Percentiles rank a stretch among this genome's conserved stretches.
phyloP scores from a whole-genome alignment of 1,284 basidiomycete species.

The Limonomyces culmigenus region DNA sequence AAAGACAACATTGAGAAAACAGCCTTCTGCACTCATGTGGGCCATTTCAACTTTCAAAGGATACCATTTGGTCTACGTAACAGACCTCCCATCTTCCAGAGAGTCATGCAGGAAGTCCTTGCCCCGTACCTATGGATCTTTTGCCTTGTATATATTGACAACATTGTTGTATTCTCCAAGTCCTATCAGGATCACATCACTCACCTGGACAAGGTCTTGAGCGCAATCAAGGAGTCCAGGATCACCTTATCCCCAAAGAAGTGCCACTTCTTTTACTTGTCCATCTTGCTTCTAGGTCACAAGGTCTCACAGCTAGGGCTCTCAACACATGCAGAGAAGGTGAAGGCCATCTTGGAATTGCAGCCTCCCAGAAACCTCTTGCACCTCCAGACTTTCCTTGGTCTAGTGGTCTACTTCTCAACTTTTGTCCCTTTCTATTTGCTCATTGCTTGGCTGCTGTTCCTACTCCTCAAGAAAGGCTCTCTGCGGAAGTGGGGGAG shows the following conservation, averaged over 20 bases:
- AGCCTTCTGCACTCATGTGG: slow-evolving; percentile 20
- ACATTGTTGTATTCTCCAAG: slow-evolving; percentile 19
- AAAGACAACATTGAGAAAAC: slow-evolving; percentile 16
- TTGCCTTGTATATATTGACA: slow-evolving; percentile 19
- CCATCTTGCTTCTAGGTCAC: slow-evolving; percentile 17
- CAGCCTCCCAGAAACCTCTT: slow-evolving; percentile 9
- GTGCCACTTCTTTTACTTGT: slow-evolving; percentile 17
- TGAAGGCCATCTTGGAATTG: slow-evolving; percentile 11
- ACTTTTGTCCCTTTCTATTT: slow-evolving; percentile 15
- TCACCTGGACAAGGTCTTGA: slow-evolving; percentile 16
- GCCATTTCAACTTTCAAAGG: slow-evolving; percentile 20
- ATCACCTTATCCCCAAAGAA: slow-evolving; percentile 19
- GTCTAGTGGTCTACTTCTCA: slow-evolving; percentile 17
- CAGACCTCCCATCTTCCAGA: slow-evolving; percentile 22
- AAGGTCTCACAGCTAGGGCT: slow-evolving; percentile 16
- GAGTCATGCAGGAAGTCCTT: slow-evolving; percentile 20
- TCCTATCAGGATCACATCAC: slow-evolving; percentile 17
- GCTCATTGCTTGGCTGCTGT: slow-evolving; percentile 13
- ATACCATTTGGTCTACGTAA: slow-evolving; percentile 26
- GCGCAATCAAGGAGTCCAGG: slow-evolving; percentile 11
- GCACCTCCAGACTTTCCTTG: slow-evolving; percentile 15
- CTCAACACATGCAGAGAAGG: slow-evolving; percentile 15
- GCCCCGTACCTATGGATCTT: slow-evolving; percentile 21
- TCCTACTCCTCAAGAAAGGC: slow-evolving; percentile 10
- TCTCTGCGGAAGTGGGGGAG: slow-evolving; percentile 13